Percentiles rank a stretch among this genome's conserved stretches.
phyloP scores from a whole-genome alignment of 768 basidiomycete genomes.

The Rhodotorula taiwanensis region DNA sequence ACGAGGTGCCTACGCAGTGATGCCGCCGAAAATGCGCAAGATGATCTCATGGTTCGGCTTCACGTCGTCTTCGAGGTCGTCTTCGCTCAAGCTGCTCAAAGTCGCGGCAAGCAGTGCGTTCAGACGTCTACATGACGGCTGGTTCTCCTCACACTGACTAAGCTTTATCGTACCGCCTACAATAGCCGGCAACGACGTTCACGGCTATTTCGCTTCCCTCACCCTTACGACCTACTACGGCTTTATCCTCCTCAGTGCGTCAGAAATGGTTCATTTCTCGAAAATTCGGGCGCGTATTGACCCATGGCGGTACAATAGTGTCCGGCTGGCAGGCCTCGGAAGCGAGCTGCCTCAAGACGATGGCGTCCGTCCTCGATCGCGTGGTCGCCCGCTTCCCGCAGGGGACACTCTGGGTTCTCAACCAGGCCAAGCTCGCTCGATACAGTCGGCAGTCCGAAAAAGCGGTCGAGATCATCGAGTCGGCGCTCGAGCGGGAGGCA shows the following conservation, averaged over 20 bases:
- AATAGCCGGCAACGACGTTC: constrained; percentile 19
- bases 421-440: constrained; percentile 30
- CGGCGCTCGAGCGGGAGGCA: constrained; percentile 1
- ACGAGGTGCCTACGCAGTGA: no score
- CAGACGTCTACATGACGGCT: no score
- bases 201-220: constrained; percentile 24
- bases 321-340: constrained; percentile 31
- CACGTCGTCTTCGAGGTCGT: constrained; percentile 5
- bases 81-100: constrained; percentile 32
- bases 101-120: constrained; percentile 6
- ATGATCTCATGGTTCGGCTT: constrained; percentile 30
- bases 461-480: constrained; percentile 22
- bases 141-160: not conserved
- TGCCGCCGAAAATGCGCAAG: constrained; percentile 25
- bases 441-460: constrained; percentile 5
- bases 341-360: constrained; percentile 7
- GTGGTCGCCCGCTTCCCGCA: constrained; percentile 15
- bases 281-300: not conserved
- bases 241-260: constrained; percentile 30
- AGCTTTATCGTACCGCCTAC: no score
- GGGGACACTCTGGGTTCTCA: constrained; percentile 31
- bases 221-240: constrained; percentile 25
- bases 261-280: not conserved
- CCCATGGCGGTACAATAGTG: not conserved
- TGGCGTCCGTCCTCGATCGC: constrained; percentile 6